Evolutionary conservation across 495 filamentous ascomycete genomes (phyloP), one percentile per base, ranked within the genome.

Genomic region (Bacidia gigantensis): DNA sequence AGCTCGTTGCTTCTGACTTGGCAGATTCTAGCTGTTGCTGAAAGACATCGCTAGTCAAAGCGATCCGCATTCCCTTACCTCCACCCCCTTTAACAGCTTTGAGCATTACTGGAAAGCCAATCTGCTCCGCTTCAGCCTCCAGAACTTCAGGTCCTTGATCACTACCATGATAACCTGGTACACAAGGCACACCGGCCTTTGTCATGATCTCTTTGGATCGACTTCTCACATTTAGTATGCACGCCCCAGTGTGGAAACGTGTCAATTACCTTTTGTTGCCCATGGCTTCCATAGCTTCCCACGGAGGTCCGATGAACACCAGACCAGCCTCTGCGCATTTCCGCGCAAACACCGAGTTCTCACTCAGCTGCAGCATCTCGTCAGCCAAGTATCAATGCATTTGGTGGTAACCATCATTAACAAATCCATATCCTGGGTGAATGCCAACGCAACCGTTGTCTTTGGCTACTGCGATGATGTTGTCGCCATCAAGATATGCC

Each of bases 21-120:
- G 92, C 93, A 23, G 87, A 93, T 49, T 77, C 74, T 22, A 99
- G 67, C 62, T 95, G 87, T 11, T 79, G 77, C 35, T 81, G 69
- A 59, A 98, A 97, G 54, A 90, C 89, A 1, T 74, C 73, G 26
- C 84, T 79, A 1, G 70, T 79, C 49, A 72, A 64, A 5, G 84
- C 87, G 59, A 97, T 96, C n/a, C 92, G 75, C 92, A 99, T 99
- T n/a, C 92, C 92, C 65, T 99, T 98, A 12, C 92, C 92, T 51
- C 92, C 92, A 32, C 92, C 92, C 1, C 92, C 92, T 64, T 89
- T 94, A 51, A 97, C 89, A 35, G 93, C 94, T 70, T 99, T 99
- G 40, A 99, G 77, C 14, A 99, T 76, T 14, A 99, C 93, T 0
- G 92, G 92, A 56, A 88, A 99, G 52, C 79, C 79, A 62, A 97